Evolutionary conservation across 2,329 filamentous ascomycete genomes (phyloP), one percentile per base, ranked within the genome.

Genomic region (Talaromyces funiculosus): DNA sequence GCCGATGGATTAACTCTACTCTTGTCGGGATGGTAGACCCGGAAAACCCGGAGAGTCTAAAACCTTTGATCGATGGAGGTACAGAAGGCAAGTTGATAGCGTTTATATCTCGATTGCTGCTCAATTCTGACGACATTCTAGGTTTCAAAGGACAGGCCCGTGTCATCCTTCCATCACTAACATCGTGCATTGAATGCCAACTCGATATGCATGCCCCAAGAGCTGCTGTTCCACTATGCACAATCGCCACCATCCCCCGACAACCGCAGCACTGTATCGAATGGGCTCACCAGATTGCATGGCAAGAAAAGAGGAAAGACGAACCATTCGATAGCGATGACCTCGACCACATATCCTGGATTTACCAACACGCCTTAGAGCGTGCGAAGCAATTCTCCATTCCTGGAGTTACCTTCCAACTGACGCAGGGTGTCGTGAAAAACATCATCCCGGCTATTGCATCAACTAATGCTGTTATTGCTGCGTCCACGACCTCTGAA

Each of bases 401-500:
- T 67, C 75, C 86, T 0, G 95, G 94, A 8, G 90, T 99, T 61
- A 97, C 94, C 1, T 99, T 99, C 75, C 88, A 90, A 5, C 86
- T 97, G 74, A 97, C 95, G 0, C 94, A 99, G 73, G 95, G 94
- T 60, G 95, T 97, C 2, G 91, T 99, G 69, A 99, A 99, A 77
- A 99, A 99, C 76, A 99, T 99, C 75, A 99, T 99, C 63, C 94
- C 94, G 0, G 95, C 94, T 29, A 99, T 99, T 69, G 94, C 94
- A 18, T 96, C 92, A 1, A 99, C 94, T 6, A 99, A 99, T 72
- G 93, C 94, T 61, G 94, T 99, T 68, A 90, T 99, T 65, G 94
- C 94, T 1, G 94, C 93, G 1, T 89, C 90, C 57, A 97, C 93
- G 76, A 97, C 94, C 76, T 97, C 96, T 66, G 94, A 99, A 76